Evolutionary conservation across 495 filamentous ascomycete genomes (phyloP).

Genomic region (Pyrenula massariospora): DNA sequence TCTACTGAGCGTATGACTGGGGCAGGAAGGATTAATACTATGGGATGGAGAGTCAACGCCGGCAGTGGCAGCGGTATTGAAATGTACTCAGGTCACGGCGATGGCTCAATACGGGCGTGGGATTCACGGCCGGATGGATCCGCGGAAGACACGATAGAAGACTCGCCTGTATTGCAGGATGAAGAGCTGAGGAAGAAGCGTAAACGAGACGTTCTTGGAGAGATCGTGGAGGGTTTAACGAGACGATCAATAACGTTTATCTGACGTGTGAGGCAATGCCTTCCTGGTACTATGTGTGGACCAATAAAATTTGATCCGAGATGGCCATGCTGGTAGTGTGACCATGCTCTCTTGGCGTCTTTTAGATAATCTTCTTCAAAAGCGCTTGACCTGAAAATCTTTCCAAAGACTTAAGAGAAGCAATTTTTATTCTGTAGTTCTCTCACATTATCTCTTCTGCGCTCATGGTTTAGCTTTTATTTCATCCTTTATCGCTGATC

Average conservation of each 20-base stretch:
- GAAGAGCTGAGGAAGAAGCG: constrained; percentile 31
- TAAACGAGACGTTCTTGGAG: constrained; percentile 36
- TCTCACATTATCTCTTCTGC: no score
- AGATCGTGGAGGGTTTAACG: constrained; percentile 25
- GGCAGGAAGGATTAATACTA: constrained; percentile 49
- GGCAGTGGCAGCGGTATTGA: constrained; percentile 32
- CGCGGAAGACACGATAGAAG: constrained; percentile 31
- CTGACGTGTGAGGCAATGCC: no score
- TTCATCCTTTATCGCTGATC: no score
- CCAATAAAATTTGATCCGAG: no score
- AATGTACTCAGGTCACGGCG: constrained; percentile 40
- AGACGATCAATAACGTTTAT: constrained; percentile 18
- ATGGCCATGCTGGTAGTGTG: no score
- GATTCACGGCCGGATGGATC: constrained; percentile 45
- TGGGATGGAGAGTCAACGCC: constrained; percentile 56
- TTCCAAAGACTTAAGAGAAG: no score
- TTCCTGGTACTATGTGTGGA: no score
- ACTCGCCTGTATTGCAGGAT: constrained; percentile 9
- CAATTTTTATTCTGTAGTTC: no score
- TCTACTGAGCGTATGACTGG: constrained; percentile 18
- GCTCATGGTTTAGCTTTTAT: no score
- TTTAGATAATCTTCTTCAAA: no score
- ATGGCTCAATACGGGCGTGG: constrained; percentile 39
- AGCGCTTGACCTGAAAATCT: no score
- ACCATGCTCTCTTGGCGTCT: no score